These are phyloP conservation scores for Blastobotrys petasosporus DNA, from an alignment of 1,139 yeast species.

Conservation along the genomic window DNA sequence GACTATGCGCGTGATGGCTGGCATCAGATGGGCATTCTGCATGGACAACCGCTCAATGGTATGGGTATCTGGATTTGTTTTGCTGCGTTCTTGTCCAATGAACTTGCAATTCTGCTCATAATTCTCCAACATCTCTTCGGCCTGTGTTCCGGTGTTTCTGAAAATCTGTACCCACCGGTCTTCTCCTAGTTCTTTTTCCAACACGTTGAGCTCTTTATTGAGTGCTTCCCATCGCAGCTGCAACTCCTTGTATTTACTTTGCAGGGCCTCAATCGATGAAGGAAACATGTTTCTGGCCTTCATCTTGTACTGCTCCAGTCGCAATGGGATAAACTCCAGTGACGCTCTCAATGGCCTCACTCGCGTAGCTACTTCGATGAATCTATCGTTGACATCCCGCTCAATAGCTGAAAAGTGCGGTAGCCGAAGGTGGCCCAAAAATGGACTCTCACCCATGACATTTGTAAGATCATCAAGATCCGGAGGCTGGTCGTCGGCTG, in stretches of 20 bases:
- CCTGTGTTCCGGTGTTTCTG: constrained; percentile 23
- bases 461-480: constrained; percentile 18
- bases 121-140: constrained; percentile 21
- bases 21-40: constrained; percentile 20
- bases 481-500: constrained; percentile 10
- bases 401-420: constrained; percentile 29
- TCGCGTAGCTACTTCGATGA: constrained; percentile 33
- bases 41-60: constrained; percentile 15
- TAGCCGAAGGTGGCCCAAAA: constrained; percentile 22
- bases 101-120: constrained; percentile 17
- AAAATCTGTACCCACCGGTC: constrained; percentile 46
- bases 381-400: constrained; percentile 31
- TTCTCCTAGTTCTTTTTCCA: constrained; percentile 47
- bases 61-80: constrained; percentile 10
- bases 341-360: constrained; percentile 54
- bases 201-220: constrained; percentile 35
- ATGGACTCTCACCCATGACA: constrained; percentile 20
- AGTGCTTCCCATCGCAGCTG: constrained; percentile 41
- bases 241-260: constrained; percentile 39
- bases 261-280: constrained; percentile 36
- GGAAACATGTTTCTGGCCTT: constrained; percentile 34
- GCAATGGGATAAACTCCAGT: constrained; percentile 49
- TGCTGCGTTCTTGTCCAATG: constrained; percentile 10
- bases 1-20: constrained; percentile 18
- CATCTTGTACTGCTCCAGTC: constrained; percentile 44